These are phyloP conservation scores for Boletus rex-veris DNA, from an alignment of 768 basidiomycete species.

Conservation along the genomic window DNA sequence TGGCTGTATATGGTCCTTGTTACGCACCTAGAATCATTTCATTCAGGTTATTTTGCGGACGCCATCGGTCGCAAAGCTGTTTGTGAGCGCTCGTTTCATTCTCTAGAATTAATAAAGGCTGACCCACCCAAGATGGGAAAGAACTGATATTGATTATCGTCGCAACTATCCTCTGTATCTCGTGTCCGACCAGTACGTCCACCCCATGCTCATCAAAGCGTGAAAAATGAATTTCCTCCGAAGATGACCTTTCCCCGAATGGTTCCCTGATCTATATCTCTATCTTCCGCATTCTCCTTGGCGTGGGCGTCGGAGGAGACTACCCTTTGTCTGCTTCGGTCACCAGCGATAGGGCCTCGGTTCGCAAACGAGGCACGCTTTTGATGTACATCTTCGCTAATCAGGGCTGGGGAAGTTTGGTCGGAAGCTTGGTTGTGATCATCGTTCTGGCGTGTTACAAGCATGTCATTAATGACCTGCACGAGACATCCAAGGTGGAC, in stretches of 20 bases:
- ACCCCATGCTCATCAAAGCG: background rate
- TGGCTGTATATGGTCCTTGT: background rate
- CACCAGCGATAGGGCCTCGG: conserved; percentile 60
- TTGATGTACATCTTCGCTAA: conserved; percentile 75
- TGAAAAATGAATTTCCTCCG: background rate
- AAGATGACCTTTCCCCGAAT: conserved; percentile 49
- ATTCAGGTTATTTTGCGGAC: conserved; percentile 59
- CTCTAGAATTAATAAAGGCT: background rate
- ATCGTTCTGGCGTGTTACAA: conserved; percentile 64
- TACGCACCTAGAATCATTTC: background rate
- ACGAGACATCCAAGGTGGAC: conserved; percentile 61
- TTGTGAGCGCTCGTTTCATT: conserved; percentile 35
- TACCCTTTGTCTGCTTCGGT: conserved; percentile 75
- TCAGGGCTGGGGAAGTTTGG: conserved; percentile 74
- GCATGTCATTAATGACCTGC: conserved; percentile 54
- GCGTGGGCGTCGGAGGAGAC: conserved; percentile 77
- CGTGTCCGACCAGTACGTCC: conserved; percentile 54
- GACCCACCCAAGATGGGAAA: conserved; percentile 52
- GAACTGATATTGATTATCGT: conserved; percentile 79
- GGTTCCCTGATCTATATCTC: conserved; percentile 58
- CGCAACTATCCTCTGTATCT: conserved; percentile 67
- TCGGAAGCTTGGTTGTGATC: conserved; percentile 60
- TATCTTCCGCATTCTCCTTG: conserved; percentile 68
- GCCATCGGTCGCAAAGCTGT: conserved; percentile 66
- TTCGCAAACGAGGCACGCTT: conserved; percentile 67